These are phyloP conservation scores for Didymella pomorum DNA, from an alignment of 2,329 filamentous ascomycete genomes.

Conservation along the genomic window DNA sequence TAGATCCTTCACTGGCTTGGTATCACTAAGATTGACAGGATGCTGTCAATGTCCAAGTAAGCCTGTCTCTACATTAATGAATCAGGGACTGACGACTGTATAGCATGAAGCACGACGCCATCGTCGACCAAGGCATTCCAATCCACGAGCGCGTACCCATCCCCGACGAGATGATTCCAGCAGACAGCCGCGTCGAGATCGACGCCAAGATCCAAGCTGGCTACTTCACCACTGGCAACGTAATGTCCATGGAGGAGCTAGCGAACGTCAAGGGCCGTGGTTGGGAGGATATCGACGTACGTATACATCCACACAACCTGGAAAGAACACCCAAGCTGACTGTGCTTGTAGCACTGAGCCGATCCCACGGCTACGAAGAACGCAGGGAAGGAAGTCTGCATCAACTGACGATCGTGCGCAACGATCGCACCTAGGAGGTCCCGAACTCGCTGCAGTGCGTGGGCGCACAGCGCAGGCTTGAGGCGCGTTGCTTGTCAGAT, in stretches of 20 bases:
- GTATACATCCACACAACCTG: conserved; percentile 25
- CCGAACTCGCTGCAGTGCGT: not conserved
- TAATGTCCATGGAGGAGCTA: conserved; percentile 87
- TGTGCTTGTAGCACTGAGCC: conserved; percentile 41
- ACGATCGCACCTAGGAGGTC: not conserved
- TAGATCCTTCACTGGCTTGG: conserved; percentile 93
- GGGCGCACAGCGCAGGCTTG: conserved; percentile 7
- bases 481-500: not conserved
- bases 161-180: conserved; percentile 91
- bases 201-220: conserved; percentile 97
- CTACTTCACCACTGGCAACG: conserved; percentile 85
- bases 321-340: conserved; percentile 33
- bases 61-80: conserved; percentile 34
- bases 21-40: conserved; percentile 97
- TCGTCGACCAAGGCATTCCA: conserved; percentile 83
- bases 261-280: conserved; percentile 85
- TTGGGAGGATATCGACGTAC: conserved; percentile 77
- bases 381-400: conserved; percentile 1
- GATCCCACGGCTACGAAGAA: not conserved
- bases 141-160: conserved; percentile 91
- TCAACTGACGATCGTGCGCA: conserved; percentile 3
- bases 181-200: conserved; percentile 96
- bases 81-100: conserved; percentile 19
- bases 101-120: conserved; percentile 91
- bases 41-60: conserved; percentile 98